Conservation (phyloP, 305 asterid species). For the Coffea humblotiana region DNA sequence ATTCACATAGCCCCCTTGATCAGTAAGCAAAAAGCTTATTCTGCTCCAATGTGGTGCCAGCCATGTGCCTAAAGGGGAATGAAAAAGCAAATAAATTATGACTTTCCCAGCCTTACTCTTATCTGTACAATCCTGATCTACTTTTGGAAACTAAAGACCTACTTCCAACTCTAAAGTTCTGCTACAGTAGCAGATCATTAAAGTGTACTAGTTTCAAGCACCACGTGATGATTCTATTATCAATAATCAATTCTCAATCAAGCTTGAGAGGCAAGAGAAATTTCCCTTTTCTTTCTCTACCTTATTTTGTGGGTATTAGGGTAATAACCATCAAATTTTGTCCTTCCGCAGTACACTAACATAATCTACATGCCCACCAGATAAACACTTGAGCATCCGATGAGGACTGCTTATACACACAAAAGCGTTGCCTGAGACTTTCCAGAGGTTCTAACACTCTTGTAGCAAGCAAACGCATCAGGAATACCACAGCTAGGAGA, state of each 20-base stretch:
- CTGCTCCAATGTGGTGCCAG: neutral
- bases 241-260: neutral
- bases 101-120: conserved; percentile 3
- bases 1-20: neutral
- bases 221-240: conserved; percentile 1
- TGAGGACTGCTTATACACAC: neutral
- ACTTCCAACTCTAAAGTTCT: conserved; percentile 23
- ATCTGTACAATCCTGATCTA: neutral
- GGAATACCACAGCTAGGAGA: neutral
- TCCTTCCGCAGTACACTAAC: neutral
- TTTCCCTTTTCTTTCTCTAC: too few relatives aligned
- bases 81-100: neutral
- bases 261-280: neutral
- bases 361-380: neutral
- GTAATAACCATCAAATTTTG: neutral
- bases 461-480: neutral
- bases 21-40: neutral
- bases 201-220: conserved; percentile 2
- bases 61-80: conserved; percentile 10
- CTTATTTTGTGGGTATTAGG: neutral
- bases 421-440: neutral
- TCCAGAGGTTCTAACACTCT: neutral
- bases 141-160: conserved; percentile 10
- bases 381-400: neutral
- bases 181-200: neutral